These are phyloP conservation scores for Hypsizygus ulmarius DNA, from an alignment of 1,284 basidiomycete genomes.

Conservation along the genomic window DNA sequence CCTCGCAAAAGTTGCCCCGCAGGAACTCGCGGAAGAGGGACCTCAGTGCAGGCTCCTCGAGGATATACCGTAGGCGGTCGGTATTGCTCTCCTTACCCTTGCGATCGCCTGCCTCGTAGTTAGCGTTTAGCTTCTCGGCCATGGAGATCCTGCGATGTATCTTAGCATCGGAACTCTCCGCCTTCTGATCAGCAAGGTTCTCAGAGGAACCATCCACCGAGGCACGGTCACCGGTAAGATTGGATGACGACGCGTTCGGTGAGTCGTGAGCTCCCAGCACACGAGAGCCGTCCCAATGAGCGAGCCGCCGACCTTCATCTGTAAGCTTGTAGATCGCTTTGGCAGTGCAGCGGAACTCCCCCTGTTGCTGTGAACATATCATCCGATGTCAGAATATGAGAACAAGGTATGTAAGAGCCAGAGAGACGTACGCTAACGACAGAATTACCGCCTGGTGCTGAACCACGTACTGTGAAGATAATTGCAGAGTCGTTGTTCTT, in stretches of 20 bases:
- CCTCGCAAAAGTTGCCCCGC: conserved; percentile 94
- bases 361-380: conserved; percentile 61
- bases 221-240: conserved; percentile 49
- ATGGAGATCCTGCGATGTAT: conserved; percentile 78
- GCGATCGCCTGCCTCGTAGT: conserved; percentile 52
- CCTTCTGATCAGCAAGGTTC: conserved; percentile 31
- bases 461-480: conserved; percentile 87
- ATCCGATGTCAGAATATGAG: conserved; percentile 8
- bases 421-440: conserved; percentile 61
- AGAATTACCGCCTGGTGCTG: conserved; percentile 68
- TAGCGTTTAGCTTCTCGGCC: conserved; percentile 69
- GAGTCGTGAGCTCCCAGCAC: conserved; percentile 43
- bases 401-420: conserved; percentile 5
- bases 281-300: conserved; percentile 71
- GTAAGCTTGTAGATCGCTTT: conserved; percentile 95
- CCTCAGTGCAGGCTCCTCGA: conserved; percentile 90
- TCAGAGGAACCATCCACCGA: conserved; percentile 43
- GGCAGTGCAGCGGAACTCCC: conserved; percentile 93
- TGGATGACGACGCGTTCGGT: conserved; percentile 63
- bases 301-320: conserved; percentile 82
- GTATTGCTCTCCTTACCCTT: conserved; percentile 85
- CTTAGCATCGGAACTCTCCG: conserved; percentile 47
- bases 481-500: conserved; percentile 87
- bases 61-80: conserved; percentile 87
- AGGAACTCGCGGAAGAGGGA: conserved; percentile 94